Evolutionary conservation across 106 monocot species (phyloP).

Genomic region (Phalaenopsis equestris): DNA sequence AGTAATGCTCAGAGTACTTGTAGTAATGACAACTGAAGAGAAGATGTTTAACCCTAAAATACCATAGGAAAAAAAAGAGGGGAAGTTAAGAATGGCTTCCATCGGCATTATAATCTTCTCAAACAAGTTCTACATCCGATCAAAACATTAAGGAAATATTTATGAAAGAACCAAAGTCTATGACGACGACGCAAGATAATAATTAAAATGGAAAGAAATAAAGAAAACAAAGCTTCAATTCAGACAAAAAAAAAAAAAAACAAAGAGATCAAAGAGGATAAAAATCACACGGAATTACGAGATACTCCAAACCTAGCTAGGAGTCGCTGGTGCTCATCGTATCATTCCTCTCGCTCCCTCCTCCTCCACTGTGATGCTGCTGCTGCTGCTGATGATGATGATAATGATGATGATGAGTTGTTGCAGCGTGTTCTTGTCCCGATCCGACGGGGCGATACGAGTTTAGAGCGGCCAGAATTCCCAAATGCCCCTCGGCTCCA

Average conservation of each 20-base stretch:
- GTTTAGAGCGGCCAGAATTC: constrained; percentile 53
- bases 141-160: background rate
- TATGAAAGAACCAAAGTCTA: background rate
- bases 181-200: background rate
- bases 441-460: constrained; percentile 30
- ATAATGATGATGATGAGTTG: constrained; percentile 4
- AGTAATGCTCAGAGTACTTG: background rate
- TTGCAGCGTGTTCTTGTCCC: constrained; percentile 3
- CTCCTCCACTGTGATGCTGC: constrained; percentile 18
- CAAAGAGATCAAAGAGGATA: background rate
- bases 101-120: background rate
- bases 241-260: background rate
- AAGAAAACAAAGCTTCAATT: background rate
- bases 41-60: background rate
- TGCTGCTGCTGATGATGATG: background rate
- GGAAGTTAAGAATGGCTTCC: background rate
- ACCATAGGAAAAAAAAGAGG: background rate
- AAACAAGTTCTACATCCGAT: background rate
- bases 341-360: constrained; percentile 40
- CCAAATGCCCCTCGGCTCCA: constrained; percentile 46
- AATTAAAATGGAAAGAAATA: background rate
- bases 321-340: constrained; percentile 51
- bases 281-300: background rate
- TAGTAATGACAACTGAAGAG: background rate
- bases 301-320: background rate